These are phyloP conservation scores for Lactuca sativa DNA, from an alignment of 129 eudicot genomes.

Conservation along the genomic window DNA sequence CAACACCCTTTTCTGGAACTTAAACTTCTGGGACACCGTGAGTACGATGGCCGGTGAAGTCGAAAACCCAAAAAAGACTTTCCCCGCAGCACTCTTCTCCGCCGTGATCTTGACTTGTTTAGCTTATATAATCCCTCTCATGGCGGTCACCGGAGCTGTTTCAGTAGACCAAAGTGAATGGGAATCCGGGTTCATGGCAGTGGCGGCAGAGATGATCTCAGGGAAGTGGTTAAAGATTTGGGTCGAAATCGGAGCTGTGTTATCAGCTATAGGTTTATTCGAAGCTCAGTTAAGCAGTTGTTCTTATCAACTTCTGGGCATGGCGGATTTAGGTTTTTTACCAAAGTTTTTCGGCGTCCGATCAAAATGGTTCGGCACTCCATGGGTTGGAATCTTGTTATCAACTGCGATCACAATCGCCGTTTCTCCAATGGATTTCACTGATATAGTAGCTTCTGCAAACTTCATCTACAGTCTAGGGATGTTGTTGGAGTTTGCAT, in stretches of 20 bases:
- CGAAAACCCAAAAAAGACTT: conserved; percentile 45
- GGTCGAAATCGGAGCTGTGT: conserved; percentile 61
- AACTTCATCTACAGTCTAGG: conserved; percentile 58
- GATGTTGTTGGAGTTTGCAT: conserved; percentile 53
- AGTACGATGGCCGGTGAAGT: conserved; percentile 73
- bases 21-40: conserved; percentile 59
- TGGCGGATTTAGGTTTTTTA: conserved; percentile 53
- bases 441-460: conserved; percentile 43
- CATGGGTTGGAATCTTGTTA: conserved; percentile 53
- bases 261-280: conserved; percentile 46
- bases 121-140: conserved; percentile 48
- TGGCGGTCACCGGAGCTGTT: conserved; percentile 56
- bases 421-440: conserved; percentile 37
- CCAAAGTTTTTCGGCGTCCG: conserved; percentile 43
- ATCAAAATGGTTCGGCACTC: conserved; percentile 56
- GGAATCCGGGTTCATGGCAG: conserved; percentile 55
- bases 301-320: conserved; percentile 51
- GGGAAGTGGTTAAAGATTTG: conserved; percentile 60
- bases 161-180: conserved; percentile 40
- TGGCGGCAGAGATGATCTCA: conserved; percentile 43
- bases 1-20: conserved; percentile 53
- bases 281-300: conserved; percentile 55
- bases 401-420: conserved; percentile 34
- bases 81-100: conserved; percentile 37
- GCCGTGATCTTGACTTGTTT: conserved; percentile 57